phyloP scores from a whole-genome alignment of 805 yeast genomes.

The Spathaspora arborariae region DNA sequence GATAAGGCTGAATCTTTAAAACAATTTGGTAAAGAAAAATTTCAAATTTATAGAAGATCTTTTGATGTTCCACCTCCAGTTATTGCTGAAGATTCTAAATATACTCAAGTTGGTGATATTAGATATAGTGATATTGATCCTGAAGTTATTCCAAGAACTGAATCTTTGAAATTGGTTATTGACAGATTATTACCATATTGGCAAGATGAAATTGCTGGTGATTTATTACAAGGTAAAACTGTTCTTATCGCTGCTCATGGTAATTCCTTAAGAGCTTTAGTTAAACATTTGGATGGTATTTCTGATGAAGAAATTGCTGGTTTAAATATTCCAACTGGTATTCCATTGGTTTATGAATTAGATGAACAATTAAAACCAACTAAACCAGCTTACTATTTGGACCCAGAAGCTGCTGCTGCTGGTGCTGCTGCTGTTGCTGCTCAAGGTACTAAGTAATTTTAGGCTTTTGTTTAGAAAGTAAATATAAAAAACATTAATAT shows the following conservation, averaged over 20 bases:
- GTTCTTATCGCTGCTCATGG: conserved; percentile 97
- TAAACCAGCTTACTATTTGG: conserved; percentile 93
- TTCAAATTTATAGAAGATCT: conserved; percentile 97
- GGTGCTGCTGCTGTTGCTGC: conserved; percentile 99
- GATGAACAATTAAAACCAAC: conserved; percentile 83
- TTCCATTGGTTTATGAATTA: conserved; percentile 94
- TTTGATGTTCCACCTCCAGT: conserved; percentile 95
- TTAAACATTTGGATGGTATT: conserved; percentile 91
- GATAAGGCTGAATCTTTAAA: conserved; percentile 93
- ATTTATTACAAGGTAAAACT: conserved; percentile 81
- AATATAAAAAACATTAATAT: too few species aligned
- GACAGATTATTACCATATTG: conserved; percentile 96
- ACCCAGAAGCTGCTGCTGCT: conserved; percentile 99
- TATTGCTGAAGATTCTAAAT: conserved; percentile 73
- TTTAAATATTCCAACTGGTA: conserved; percentile 97
- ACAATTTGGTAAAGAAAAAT: conserved; percentile 84
- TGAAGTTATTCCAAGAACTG: conserved; percentile 85
- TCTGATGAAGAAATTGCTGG: conserved; percentile 90
- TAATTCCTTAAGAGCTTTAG: conserved; percentile 95
- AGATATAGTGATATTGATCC: conserved; percentile 86
- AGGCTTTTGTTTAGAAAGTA: too few species aligned
- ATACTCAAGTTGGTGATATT: conserved; percentile 79
- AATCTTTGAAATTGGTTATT: conserved; percentile 89
- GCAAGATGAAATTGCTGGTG: conserved; percentile 87
- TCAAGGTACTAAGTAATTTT: conserved; percentile 58